These are phyloP conservation scores for Chrysochromulina parva DNA, from an alignment of 78 protist genomes.

Conservation along the genomic window DNA sequence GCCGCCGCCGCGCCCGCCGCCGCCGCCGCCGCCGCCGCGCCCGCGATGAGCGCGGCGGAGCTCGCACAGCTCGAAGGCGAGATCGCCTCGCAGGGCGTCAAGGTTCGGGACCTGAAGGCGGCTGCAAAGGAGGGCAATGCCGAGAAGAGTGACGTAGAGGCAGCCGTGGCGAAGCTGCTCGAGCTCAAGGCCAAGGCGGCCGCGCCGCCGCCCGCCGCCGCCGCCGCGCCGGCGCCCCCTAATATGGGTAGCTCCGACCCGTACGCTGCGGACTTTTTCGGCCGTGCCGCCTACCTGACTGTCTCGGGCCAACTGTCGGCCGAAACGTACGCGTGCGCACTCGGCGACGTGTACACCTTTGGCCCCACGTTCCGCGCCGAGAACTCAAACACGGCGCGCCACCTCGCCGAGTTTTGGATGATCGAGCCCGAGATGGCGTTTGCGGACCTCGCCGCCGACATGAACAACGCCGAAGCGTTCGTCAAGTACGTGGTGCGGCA, in stretches of 20 bases:
- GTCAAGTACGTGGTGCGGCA: background rate
- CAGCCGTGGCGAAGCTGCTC: background rate
- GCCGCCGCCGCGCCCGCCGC: background rate
- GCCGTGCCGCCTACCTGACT: constrained; percentile 67
- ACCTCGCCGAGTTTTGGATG: constrained; percentile 92
- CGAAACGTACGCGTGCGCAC: constrained; percentile 58
- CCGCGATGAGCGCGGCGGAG: background rate
- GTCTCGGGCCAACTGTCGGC: constrained; percentile 79
- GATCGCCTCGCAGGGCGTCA: background rate
- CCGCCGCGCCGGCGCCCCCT: too few species aligned
- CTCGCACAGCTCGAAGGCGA: background rate
- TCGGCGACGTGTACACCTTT: constrained; percentile 81
- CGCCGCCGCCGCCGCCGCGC: background rate
- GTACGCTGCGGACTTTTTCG: background rate
- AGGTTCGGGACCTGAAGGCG: background rate
- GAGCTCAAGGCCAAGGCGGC: background rate
- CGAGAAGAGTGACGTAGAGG: background rate
- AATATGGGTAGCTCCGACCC: background rate
- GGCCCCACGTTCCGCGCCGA: constrained; percentile 81
- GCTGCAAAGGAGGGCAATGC: background rate
- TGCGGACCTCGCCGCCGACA: constrained; percentile 60
- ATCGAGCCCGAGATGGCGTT: constrained; percentile 88
- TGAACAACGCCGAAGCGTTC: constrained; percentile 68
- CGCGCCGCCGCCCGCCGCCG: too few species aligned
- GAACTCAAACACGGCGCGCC: constrained; percentile 60